Percentiles rank a stretch among this genome's conserved stretches.
Evolutionary conservation across 371 early-diverging fungal genomes (phyloP).

Genomic region (Capniomyces stellatus): DNA sequence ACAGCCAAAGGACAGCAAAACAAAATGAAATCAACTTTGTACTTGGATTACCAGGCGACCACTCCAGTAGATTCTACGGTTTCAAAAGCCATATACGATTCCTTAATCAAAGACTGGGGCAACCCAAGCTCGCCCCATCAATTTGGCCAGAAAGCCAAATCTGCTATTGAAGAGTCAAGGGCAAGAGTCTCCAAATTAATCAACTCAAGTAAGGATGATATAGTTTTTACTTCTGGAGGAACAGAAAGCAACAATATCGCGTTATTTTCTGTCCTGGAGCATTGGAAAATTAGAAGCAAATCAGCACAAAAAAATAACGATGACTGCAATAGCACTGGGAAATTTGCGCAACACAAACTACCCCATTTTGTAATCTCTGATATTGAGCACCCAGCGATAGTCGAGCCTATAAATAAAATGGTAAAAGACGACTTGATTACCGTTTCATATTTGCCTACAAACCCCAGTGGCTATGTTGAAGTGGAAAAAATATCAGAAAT

Average conservation of each 20-base stretch:
- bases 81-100: constrained; percentile 94
- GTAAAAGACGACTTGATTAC: constrained; percentile 88
- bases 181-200: constrained; percentile 83
- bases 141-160: constrained; percentile 97
- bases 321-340: too few relatives aligned
- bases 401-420: constrained; percentile 92
- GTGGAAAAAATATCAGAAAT: constrained; percentile 21
- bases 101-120: constrained; percentile 82
- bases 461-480: constrained; percentile 66
- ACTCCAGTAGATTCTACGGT: constrained; percentile 96
- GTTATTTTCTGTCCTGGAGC: constrained; percentile 72
- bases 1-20: too few relatives aligned
- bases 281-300: too few relatives aligned
- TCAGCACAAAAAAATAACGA: too few relatives aligned
- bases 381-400: constrained; percentile 98
- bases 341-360: constrained; percentile 86
- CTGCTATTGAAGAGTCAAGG: constrained; percentile 83
- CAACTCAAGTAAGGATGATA: constrained; percentile 95
- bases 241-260: constrained; percentile 98
- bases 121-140: constrained; percentile 98
- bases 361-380: constrained; percentile 97
- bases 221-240: constrained; percentile 97
- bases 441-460: constrained; percentile 95
- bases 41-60: constrained; percentile 95
- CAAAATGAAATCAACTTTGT: constrained; percentile 32